Percentiles rank a stretch among this genome's conserved stretches.
Conservation (phyloP, 192 early-diverging fungal genomes). For the Chytriomyces sp. region DNA sequence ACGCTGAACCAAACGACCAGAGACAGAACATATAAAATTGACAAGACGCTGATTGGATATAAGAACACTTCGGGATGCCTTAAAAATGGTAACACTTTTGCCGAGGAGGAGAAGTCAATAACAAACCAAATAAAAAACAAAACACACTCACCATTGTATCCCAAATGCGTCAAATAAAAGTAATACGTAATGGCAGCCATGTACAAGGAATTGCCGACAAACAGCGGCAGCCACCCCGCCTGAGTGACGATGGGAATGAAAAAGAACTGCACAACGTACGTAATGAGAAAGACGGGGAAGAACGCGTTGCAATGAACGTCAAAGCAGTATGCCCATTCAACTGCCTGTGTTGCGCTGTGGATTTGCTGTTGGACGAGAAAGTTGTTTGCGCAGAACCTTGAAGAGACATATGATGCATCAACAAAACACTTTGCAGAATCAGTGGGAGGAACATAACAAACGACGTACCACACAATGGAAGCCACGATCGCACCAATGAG, state of each 20-base stretch:
- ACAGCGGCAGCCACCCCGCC: constrained; percentile 78
- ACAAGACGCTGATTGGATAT: constrained; percentile 75
- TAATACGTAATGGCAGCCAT: constrained; percentile 80
- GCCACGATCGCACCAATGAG: constrained; percentile 73
- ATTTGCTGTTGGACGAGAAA: constrained; percentile 77
- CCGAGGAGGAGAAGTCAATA: constrained; percentile 9
- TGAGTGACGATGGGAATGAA: constrained; percentile 82
- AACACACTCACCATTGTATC: constrained; percentile 78
- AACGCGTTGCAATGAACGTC: constrained; percentile 98
- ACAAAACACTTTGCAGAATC: constrained; percentile 3
- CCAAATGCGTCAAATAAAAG: constrained; percentile 88
- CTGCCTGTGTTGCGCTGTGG: constrained; percentile 82
- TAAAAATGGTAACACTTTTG: constrained; percentile 83
- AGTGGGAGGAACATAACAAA: not conserved
- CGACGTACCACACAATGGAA: constrained; percentile 73
- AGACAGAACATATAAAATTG: constrained; percentile 52
- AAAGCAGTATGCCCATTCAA: constrained; percentile 96
- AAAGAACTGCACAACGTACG: constrained; percentile 93
- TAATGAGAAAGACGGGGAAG: constrained; percentile 82
- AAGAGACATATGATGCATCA: not conserved
- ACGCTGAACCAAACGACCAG: constrained; percentile 65
- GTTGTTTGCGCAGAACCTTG: constrained; percentile 76
- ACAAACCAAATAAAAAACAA: constrained; percentile 18
- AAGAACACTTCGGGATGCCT: constrained; percentile 87
- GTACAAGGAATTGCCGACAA: constrained; percentile 91